Percentiles rank a stretch among this genome's conserved stretches.
Evolutionary conservation across 1,284 basidiomycete genomes (phyloP).

Genomic region (Veloboletus limbatus): DNA sequence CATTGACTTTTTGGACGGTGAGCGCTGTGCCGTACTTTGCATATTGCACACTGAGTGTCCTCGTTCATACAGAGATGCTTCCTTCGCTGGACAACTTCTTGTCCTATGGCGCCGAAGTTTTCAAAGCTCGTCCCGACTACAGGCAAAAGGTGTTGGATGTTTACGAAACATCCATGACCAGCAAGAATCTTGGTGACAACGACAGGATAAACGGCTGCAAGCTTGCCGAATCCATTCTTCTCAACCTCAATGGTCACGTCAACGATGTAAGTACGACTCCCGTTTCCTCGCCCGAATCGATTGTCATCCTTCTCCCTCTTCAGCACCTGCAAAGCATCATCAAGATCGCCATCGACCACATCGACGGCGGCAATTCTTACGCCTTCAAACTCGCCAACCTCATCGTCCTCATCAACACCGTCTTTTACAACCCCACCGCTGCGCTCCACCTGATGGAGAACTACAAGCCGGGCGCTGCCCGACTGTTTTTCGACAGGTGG

Average conservation of each 20-base stretch:
- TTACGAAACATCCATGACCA: slow-evolving; percentile 74
- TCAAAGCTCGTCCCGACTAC: slow-evolving; percentile 74
- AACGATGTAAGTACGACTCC: slow-evolving; percentile 60
- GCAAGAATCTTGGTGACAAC: slow-evolving; percentile 74
- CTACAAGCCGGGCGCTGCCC: slow-evolving; percentile 54
- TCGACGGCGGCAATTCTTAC: slow-evolving; percentile 59
- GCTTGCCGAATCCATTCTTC: slow-evolving; percentile 77
- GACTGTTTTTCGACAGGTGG: slow-evolving; percentile 78
- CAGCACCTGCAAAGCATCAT: slow-evolving; percentile 58
- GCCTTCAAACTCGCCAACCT: slow-evolving; percentile 75
- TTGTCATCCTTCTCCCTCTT: neutral
- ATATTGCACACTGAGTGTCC: neutral
- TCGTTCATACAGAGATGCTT: slow-evolving; percentile 72
- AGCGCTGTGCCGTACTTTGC: slow-evolving; percentile 8
- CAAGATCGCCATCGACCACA: slow-evolving; percentile 53
- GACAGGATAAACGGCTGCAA: slow-evolving; percentile 86
- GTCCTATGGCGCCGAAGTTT: slow-evolving; percentile 77
- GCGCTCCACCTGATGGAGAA: slow-evolving; percentile 75
- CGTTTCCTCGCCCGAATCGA: neutral
- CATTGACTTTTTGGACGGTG: slow-evolving; percentile 83
- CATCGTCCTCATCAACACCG: slow-evolving; percentile 78
- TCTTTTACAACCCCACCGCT: slow-evolving; percentile 83
- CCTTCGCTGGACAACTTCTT: slow-evolving; percentile 89
- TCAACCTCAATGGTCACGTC: slow-evolving; percentile 74
- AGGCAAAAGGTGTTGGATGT: slow-evolving; percentile 83